phyloP scores from a whole-genome alignment of 2,329 filamentous ascomycete genomes.

The Trichoderma harzianum region DNA sequence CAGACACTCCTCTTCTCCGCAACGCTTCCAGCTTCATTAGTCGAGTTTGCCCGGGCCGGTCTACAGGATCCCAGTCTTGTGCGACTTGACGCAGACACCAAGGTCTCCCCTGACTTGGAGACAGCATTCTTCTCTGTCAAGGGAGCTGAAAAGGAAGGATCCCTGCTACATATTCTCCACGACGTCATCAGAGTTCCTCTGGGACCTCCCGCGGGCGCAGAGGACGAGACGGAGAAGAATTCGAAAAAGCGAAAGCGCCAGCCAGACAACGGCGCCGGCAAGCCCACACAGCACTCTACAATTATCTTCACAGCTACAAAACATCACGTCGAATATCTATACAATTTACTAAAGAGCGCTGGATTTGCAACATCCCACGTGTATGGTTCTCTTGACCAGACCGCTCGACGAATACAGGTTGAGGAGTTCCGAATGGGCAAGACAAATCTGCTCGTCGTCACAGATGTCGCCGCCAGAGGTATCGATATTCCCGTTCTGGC shows the following conservation, averaged over 20 bases:
- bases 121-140: conserved; percentile 95
- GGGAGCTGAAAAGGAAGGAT: conserved; percentile 88
- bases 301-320: conserved; percentile 95
- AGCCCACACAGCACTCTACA: conserved; percentile 84
- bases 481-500: conserved; percentile 95
- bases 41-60: conserved; percentile 92
- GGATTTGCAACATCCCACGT: conserved; percentile 91
- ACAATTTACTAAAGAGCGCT: conserved; percentile 70
- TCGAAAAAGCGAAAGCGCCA: conserved; percentile 71
- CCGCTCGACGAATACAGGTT: conserved; percentile 86
- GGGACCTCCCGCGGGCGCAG: conserved; percentile 55
- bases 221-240: conserved; percentile 42
- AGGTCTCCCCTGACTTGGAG: conserved; percentile 93
- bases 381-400: conserved; percentile 93
- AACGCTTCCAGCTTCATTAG: conserved; percentile 86
- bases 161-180: conserved; percentile 81
- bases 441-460: conserved; percentile 90
- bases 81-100: conserved; percentile 88
- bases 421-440: conserved; percentile 82
- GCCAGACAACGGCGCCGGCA: conserved; percentile 51
- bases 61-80: conserved; percentile 89
- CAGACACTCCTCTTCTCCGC: conserved; percentile 95
- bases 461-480: conserved; percentile 92
- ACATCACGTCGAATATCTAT: conserved; percentile 93
- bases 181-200: conserved; percentile 89